phyloP scores from a whole-genome alignment of 2,329 filamentous ascomycete genomes.

The Diaporthe citriasiana region DNA sequence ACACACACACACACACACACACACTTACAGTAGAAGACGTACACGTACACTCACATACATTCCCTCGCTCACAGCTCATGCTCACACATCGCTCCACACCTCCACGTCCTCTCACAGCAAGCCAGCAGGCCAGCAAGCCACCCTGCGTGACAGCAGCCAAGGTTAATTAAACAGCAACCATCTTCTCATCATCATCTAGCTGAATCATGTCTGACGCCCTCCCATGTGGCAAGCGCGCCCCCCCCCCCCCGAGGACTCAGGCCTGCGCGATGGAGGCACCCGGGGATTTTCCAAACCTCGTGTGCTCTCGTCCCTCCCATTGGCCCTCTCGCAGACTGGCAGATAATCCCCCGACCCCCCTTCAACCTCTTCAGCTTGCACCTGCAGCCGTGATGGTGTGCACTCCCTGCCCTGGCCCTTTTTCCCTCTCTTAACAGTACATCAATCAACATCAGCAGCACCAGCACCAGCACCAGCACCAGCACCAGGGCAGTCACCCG shows the following conservation, averaged over 20 bases:
- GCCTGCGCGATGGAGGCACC: slow-evolving; percentile 33
- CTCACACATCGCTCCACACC: not conserved
- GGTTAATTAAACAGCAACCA: not conserved
- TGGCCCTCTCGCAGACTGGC: slow-evolving; percentile 33
- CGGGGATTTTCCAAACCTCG: not conserved
- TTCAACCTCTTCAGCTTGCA: slow-evolving; percentile 26
- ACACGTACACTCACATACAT: not conserved
- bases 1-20: too few relatives aligned
- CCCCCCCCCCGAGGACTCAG: not conserved
- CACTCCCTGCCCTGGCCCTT: slow-evolving; percentile 13
- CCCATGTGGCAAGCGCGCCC: slow-evolving; percentile 9
- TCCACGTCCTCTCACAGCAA: not conserved
- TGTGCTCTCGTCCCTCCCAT: slow-evolving; percentile 8
- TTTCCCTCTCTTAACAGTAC: not conserved
- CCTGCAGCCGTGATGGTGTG: slow-evolving; percentile 38
- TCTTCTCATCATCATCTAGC: not conserved
- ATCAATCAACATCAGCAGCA: not conserved
- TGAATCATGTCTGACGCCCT: slow-evolving; percentile 12
- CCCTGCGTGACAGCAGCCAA: not conserved
- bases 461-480: not conserved
- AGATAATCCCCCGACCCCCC: slow-evolving; percentile 1
- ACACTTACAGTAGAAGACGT: not conserved
- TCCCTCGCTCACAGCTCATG: not conserved
- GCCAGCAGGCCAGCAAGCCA: not conserved
- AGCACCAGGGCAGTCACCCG: too few relatives aligned